Conservation (phyloP, 139 green algal species). For the Choricystis sp. region DNA sequence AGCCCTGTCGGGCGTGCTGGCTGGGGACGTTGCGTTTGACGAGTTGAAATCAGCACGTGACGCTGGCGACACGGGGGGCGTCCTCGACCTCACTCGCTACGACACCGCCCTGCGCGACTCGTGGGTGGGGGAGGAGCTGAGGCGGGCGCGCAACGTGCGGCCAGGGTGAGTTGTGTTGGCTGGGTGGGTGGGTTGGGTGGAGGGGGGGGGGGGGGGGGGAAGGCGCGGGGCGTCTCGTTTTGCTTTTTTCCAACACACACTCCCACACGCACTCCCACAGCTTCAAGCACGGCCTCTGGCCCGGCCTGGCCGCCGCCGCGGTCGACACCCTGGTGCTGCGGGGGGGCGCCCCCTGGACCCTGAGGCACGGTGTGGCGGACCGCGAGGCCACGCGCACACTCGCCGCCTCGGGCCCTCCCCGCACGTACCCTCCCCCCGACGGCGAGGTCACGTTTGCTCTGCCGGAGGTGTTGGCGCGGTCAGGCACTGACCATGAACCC, state of each 20-base stretch:
- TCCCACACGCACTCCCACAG: too few relatives aligned
- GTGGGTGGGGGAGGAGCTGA: conserved; percentile 56
- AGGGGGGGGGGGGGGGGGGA: too few relatives aligned
- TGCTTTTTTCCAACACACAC: too few relatives aligned
- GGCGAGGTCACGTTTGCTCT: conserved; percentile 76
- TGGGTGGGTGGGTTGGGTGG: too few relatives aligned
- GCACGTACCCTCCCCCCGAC: conserved; percentile 69
- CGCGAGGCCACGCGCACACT: neutral
- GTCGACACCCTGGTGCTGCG: conserved; percentile 53
- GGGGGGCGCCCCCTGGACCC: conserved; percentile 71
- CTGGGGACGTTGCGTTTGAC: conserved; percentile 52
- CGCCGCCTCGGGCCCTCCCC: conserved; percentile 17
- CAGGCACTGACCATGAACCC: conserved; percentile 86
- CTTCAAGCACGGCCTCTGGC: conserved; percentile 26
- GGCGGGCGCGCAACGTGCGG: conserved; percentile 59
- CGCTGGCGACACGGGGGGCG: neutral
- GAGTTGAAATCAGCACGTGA: conserved; percentile 17
- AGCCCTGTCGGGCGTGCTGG: conserved; percentile 82
- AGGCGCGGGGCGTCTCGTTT: too few relatives aligned
- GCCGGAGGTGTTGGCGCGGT: conserved; percentile 55
- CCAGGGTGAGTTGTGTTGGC: too few relatives aligned
- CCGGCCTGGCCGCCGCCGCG: conserved; percentile 52
- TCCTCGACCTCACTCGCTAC: conserved; percentile 36
- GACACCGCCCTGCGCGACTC: conserved; percentile 27
- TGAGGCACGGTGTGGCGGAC: conserved; percentile 34